Conservation (phyloP, 805 yeast species). For the Isabelozyma heimii region DNA sequence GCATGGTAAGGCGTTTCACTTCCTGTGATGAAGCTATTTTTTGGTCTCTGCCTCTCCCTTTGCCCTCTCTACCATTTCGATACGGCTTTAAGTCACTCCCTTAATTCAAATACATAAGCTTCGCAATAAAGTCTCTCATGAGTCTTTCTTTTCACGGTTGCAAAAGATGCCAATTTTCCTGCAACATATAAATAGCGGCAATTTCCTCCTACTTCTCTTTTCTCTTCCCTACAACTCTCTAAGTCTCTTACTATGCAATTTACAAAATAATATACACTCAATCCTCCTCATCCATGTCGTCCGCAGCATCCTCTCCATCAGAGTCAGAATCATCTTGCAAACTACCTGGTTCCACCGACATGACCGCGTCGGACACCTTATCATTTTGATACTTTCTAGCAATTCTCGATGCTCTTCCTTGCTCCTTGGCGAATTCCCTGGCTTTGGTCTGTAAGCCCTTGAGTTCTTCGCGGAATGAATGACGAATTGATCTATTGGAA, state of each 20-base stretch:
- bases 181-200: no score
- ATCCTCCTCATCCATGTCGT: neutral
- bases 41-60: no score
- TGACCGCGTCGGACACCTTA: slow-evolving; percentile 50
- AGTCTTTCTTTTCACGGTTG: no score
- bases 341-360: slow-evolving; percentile 63
- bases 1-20: no score
- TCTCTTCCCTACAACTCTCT: no score
- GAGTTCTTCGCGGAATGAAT: slow-evolving; percentile 61
- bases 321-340: slow-evolving; percentile 55
- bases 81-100: no score
- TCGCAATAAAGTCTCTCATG: no score
- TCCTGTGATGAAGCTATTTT: no score
- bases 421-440: slow-evolving; percentile 49
- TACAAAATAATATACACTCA: neutral
- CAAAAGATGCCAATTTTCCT: no score
- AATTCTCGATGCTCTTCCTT: slow-evolving; percentile 67
- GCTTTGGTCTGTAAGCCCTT: slow-evolving; percentile 54
- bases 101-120: no score
- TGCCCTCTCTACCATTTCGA: no score
- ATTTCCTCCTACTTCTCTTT: no score
- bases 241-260: neutral
- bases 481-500: slow-evolving; percentile 75
- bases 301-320: slow-evolving; percentile 41
- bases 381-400: slow-evolving; percentile 64